Evolutionary conservation across 768 basidiomycete species (phyloP).

Genomic region (Pleurotus sapidus): DNA sequence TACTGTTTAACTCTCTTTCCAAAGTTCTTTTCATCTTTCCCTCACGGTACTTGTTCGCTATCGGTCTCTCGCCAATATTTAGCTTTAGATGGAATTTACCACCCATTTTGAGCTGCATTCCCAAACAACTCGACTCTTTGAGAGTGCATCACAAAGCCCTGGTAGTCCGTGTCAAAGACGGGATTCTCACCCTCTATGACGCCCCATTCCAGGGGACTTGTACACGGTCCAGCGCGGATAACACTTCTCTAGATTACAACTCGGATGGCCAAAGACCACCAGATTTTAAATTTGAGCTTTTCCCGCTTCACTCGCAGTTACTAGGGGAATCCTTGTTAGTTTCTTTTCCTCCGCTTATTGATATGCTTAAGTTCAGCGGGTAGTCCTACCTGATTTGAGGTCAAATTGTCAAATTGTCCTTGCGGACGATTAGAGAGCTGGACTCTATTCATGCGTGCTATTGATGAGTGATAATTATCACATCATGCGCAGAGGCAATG

Average conservation of each 20-base stretch:
- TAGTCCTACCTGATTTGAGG: slow-evolving; percentile 81
- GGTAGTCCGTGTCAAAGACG: slow-evolving; percentile 48
- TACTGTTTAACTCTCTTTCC: too few relatives aligned
- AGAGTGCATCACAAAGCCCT: too few relatives aligned
- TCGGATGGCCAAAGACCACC: not conserved
- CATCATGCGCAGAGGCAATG: too few relatives aligned
- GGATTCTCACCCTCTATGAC: not conserved
- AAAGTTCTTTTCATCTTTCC: too few relatives aligned
- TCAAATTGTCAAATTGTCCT: slow-evolving; percentile 30
- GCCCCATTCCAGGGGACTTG: not conserved
- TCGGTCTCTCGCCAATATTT: too few relatives aligned
- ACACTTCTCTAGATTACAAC: not conserved
- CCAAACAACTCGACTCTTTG: too few relatives aligned
- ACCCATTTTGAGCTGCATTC: too few relatives aligned
- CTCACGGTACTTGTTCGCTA: too few relatives aligned
- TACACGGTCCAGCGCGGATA: not conserved
- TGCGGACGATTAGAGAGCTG: not conserved
- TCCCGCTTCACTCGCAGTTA: slow-evolving; percentile 84
- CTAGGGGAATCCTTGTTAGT: slow-evolving; percentile 86
- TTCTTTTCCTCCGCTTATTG: slow-evolving; percentile 89
- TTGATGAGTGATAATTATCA: too few relatives aligned
- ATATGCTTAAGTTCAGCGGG: slow-evolving; percentile 87
- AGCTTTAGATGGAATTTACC: too few relatives aligned
- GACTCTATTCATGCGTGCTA: too few relatives aligned
- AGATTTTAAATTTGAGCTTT: slow-evolving; percentile 65